Conservation (phyloP, 192 early-diverging fungal species). For the Backusella tarrabulga region DNA sequence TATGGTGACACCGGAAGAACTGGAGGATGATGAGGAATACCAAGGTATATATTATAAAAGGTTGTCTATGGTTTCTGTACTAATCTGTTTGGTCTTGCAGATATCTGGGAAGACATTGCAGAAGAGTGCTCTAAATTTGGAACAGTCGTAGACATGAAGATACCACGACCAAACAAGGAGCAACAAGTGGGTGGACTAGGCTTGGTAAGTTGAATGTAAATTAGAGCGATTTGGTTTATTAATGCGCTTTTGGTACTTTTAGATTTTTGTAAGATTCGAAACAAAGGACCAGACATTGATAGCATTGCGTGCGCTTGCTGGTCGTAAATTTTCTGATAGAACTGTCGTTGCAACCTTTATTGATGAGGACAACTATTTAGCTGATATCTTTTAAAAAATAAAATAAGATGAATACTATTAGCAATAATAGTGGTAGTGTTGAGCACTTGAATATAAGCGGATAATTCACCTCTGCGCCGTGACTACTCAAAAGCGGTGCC, state of each 20-base stretch:
- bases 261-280: constrained; percentile 87
- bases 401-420: no score
- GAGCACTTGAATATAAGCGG: no score
- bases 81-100: constrained; percentile 27
- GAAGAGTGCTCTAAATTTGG: constrained; percentile 92
- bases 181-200: constrained; percentile 69
- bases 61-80: no score
- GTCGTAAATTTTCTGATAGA: constrained; percentile 89
- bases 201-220: constrained; percentile 55
- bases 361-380: constrained; percentile 67
- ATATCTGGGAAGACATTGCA: constrained; percentile 87
- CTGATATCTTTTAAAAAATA: constrained; percentile 55
- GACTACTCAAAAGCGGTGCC: no score
- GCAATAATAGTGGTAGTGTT: no score
- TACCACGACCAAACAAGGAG: constrained; percentile 73
- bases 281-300: constrained; percentile 54
- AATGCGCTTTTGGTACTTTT: background rate
- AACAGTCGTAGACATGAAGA: constrained; percentile 70
- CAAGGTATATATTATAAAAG: constrained; percentile 49
- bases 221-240: background rate
- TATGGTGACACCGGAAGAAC: constrained; percentile 88
- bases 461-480: no score
- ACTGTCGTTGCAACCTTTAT: constrained; percentile 90
- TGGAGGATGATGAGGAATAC: constrained; percentile 84
- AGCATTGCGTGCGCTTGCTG: constrained; percentile 83